Base-by-base conservation (phyloP, 306 rosid species). In the Glycine soja region DNA sequence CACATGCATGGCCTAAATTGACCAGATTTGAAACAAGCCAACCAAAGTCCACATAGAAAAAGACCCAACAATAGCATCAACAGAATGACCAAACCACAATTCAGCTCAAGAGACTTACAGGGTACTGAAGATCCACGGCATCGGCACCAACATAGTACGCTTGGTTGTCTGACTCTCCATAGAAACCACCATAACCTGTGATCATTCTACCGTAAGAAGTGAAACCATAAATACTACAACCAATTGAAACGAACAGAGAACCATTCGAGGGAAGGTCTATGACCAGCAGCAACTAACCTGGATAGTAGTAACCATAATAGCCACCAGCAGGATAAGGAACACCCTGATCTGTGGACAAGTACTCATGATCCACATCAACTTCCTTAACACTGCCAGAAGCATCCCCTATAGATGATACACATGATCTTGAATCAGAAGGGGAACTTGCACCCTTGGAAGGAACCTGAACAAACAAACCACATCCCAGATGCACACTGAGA, bases 161-260 rank as follows among this genome's bases (percentile, higher is more conserved):
- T 82, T 93, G 96, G 80, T 73, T 93, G 50, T 90, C 92, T 73
- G 79, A 46, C 59, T 88, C 97, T 73, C 90, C 91, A 53, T n/a
- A 79, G 75, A 74, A 82, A 78, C 90, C 90, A 63, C 84, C 88
- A 77, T 88, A 89, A 89, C 95, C 97, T 93, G 97, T 67, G 61
- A 89, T 51, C 80, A 84, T 76, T 84, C 86, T 82, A 88, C 56
- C 81, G 88, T 92, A 70, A 92, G 86, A 81, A 47, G 45, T 72
- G 82, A 85, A 77, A 53, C 32, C 74, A 86, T 69, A 78, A 73
- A 86, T 90, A 85, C 6, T 42, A 80, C 81, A 85, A 80, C 45
- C 76, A 86, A 62, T 58, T 45, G 15, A 52, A 74, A 19, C 3
- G 77, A 70, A 46, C 11, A 15, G 53, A 18, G 80, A 82, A 70